A percentile compares a stretch with the other conserved stretches of the same genome.
phyloP scores from a whole-genome alignment of 306 rosid genomes.

The Vigna radiata region DNA sequence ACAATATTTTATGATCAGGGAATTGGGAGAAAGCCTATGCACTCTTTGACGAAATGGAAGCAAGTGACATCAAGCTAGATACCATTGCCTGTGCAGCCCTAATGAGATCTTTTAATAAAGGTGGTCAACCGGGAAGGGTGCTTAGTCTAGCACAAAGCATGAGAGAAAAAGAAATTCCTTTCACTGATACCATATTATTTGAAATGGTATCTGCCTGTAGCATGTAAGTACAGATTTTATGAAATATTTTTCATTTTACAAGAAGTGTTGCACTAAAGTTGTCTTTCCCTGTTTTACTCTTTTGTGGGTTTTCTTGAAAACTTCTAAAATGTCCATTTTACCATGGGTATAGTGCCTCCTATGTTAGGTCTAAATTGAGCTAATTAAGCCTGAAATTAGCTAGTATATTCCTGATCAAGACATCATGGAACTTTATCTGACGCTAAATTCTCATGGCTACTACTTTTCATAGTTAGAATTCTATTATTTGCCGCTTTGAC shows the following conservation, averaged over 20 bases:
- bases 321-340: conserved; percentile 30
- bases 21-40: conserved; percentile 79
- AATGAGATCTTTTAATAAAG: conserved; percentile 89
- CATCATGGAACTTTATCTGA: conserved; percentile 19
- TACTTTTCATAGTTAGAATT: conserved; percentile 25
- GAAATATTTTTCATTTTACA: background rate
- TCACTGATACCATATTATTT: conserved; percentile 74
- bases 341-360: conserved; percentile 18
- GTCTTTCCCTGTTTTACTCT: conserved; percentile 10
- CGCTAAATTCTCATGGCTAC: conserved; percentile 7
- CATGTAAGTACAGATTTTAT: conserved; percentile 63
- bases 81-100: conserved; percentile 78
- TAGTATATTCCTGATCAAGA: conserved; percentile 32
- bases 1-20: conserved; percentile 57
- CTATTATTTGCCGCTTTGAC: conserved; percentile 14
- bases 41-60: conserved; percentile 83
- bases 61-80: conserved; percentile 67
- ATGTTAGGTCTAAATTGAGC: conserved; percentile 20
- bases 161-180: conserved; percentile 80
- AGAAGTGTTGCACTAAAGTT: conserved; percentile 6
- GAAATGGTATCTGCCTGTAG: conserved; percentile 96
- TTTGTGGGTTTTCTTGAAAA: conserved; percentile 16
- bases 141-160: conserved; percentile 71
- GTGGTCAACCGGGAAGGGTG: conserved; percentile 83
- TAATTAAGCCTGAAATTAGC: conserved; percentile 33